Evolutionary conservation across 495 filamentous ascomycete species (phyloP).

Genomic region (Penicillium salamii): DNA sequence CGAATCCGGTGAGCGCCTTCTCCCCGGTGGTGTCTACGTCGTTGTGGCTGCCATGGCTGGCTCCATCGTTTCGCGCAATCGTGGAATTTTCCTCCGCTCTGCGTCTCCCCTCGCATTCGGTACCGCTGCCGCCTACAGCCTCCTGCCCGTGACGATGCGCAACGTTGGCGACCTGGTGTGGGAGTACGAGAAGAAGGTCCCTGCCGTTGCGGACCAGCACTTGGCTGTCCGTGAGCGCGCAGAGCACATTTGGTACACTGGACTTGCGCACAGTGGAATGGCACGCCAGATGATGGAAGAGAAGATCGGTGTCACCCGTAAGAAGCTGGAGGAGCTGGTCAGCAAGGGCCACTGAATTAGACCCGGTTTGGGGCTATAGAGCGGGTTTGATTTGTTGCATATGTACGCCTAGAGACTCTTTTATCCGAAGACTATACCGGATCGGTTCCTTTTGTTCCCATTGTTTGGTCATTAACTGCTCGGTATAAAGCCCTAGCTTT

Average conservation of each 20-base stretch:
- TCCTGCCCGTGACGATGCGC: conserved; percentile 74
- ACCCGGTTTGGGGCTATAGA: conserved; percentile 10
- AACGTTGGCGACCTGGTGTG: conserved; percentile 83
- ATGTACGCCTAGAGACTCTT: conserved; percentile 33
- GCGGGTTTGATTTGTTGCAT: conserved; percentile 25
- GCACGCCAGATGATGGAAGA: conserved; percentile 72
- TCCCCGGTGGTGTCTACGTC: conserved; percentile 85
- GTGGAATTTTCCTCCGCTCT: conserved; percentile 73
- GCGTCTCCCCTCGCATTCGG: conserved; percentile 69
- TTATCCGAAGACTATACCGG: conserved; percentile 33
- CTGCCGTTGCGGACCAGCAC: conserved; percentile 76
- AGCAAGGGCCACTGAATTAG: conserved; percentile 67
- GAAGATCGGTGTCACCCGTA: conserved; percentile 67
- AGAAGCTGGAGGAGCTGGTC: conserved; percentile 81
- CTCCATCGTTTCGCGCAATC: conserved; percentile 80
- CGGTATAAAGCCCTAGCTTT: not conserved
- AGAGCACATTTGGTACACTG: conserved; percentile 65
- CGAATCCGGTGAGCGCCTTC: conserved; percentile 75
- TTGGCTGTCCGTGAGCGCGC: conserved; percentile 60
- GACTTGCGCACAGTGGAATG: conserved; percentile 67
- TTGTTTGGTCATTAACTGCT: not conserved
- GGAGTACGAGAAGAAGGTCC: conserved; percentile 85
- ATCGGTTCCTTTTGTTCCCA: conserved; percentile 25
- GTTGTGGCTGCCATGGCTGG: conserved; percentile 91
- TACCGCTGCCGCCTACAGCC: conserved; percentile 67